A percentile compares a stretch with the other conserved stretches of the same genome.
Evolutionary conservation across 495 filamentous ascomycete species (phyloP).

Genomic region (Aspergillus cavernicola): DNA sequence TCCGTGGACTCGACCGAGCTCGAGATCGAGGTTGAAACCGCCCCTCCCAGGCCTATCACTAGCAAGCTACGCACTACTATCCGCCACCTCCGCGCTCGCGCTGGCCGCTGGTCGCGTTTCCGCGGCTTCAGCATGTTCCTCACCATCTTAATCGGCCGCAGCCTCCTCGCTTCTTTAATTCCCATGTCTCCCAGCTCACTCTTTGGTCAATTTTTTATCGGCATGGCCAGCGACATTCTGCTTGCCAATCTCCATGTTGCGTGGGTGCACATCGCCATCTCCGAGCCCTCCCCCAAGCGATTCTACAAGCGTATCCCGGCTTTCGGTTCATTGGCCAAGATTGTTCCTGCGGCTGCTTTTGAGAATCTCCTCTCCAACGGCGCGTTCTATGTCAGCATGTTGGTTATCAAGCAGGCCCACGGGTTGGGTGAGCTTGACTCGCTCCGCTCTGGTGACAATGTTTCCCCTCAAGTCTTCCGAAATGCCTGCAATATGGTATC

Average conservation of each 20-base stretch:
- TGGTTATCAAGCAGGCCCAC: slow-evolving; percentile 25
- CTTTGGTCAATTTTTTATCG: slow-evolving; percentile 32
- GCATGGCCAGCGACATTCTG: slow-evolving; percentile 38
- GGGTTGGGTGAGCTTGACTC: slow-evolving; percentile 25
- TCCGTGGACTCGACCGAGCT: slow-evolving; percentile 31
- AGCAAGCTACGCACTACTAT: slow-evolving; percentile 53
- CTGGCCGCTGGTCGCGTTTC: slow-evolving; percentile 55
- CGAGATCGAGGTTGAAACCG: slow-evolving; percentile 26
- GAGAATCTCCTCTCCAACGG: slow-evolving; percentile 31
- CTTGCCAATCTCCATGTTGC: slow-evolving; percentile 49
- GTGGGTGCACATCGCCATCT: slow-evolving; percentile 62
- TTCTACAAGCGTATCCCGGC: slow-evolving; percentile 50
- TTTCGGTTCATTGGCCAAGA: slow-evolving; percentile 40
- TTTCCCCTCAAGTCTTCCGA: slow-evolving; percentile 15
- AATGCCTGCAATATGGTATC: slow-evolving; percentile 32
- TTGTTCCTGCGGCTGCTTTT: slow-evolving; percentile 50
- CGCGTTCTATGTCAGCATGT: slow-evolving; percentile 38
- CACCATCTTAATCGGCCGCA: slow-evolving; percentile 26
- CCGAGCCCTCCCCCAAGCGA: slow-evolving; percentile 48
- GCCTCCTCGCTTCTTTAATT: slow-evolving; percentile 22
- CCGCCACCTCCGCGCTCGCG: slow-evolving; percentile 52
- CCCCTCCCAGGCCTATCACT: slow-evolving; percentile 51
- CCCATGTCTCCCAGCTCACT: slow-evolving; percentile 28
- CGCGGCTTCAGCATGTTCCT: slow-evolving; percentile 49
- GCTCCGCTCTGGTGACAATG: slow-evolving; percentile 3